Evolutionary conservation across 148 eudicot genomes (phyloP), one percentile per base, ranked within the genome.

Genomic region (Pharnaceum exiguum): DNA sequence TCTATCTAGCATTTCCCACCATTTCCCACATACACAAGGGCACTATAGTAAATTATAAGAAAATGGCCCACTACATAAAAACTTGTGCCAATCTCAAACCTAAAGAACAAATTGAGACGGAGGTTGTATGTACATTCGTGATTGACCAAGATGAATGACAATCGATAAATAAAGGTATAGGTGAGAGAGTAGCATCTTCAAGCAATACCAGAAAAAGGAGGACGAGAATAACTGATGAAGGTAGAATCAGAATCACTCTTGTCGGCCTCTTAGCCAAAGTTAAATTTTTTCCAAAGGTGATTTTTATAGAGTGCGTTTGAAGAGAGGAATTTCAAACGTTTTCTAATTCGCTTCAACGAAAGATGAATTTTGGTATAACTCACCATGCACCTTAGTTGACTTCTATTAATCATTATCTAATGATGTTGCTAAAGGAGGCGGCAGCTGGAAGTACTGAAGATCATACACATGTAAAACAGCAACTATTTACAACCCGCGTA

Each of bases 191-290:
- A 55, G 71, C 75, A 75, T 75, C 56, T 27, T 55, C 31, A 38
- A 65, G 47, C 35, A 63, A 52, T 0, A 15, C 10, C 31, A 50
- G 58, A 57, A 50, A 19, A 2, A 10, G 10, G 27, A 49, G 32
- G 26, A 66, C 37, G 27, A 46, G 43, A 48, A 38, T 15, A 21
- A 53, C 10, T 22, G 67, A 59, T 61, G 74, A 32, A 70, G 26
- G 69, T 72, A 69, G 78, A 78, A 77, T 81, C 46, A 61, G 82
- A 81, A 81, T 75, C 82, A 70, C 57, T 54, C 44, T 76, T 70
- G 83, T 78, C 83, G 83, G 87, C 83, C 83, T 78, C 76, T 76
- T 64, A 66, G 51, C 65, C 61, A 75, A 79, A 72, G 13, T 66
- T 57, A 62, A 38, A 47, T 32, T 10, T 56, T 65, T 45, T 58